Percentiles rank a stretch among this genome's conserved stretches.
phyloP scores from a whole-genome alignment of 192 early-diverging fungal genomes.

The Rhizophagus sp. region DNA sequence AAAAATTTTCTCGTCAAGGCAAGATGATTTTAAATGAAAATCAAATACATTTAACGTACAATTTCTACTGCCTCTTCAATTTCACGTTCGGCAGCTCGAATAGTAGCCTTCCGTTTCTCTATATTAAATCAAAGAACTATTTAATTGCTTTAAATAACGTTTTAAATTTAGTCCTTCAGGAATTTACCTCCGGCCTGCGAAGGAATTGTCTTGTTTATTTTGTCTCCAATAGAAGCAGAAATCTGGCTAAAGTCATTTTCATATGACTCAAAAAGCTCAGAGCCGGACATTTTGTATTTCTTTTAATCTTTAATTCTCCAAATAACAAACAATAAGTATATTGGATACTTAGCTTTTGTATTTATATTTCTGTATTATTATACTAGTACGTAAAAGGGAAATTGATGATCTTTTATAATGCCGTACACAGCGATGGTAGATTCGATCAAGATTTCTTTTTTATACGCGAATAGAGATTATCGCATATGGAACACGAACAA shows the following conservation, averaged over 20 bases:
- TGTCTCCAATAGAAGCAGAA: conserved; percentile 53
- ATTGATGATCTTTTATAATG: no score
- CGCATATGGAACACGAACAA: not conserved
- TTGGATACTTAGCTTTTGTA: no score
- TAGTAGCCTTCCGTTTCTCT: conserved; percentile 75
- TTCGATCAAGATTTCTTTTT: no score
- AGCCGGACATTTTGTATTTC: conserved; percentile 37
- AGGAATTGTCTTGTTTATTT: conserved; percentile 47
- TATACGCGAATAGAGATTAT: not conserved
- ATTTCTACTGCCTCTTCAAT: conserved; percentile 91
- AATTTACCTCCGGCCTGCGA: conserved; percentile 17
- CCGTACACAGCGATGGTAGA: no score
- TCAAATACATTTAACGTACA: conserved; percentile 44
- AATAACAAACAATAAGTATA: no score
- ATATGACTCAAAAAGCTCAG: conserved; percentile 85
- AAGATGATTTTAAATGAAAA: not conserved
- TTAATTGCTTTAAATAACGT: not conserved
- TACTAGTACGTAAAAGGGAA: no score
- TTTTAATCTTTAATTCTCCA: no score
- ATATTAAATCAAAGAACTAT: not conserved
- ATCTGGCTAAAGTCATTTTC: conserved; percentile 79
- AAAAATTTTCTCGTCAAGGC: not conserved
- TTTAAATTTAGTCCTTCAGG: not conserved
- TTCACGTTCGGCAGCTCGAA: conserved; percentile 79
- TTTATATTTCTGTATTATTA: no score